Conservation (phyloP, 2,329 filamentous ascomycete genomes). For the Aureobasidium musti region DNA sequence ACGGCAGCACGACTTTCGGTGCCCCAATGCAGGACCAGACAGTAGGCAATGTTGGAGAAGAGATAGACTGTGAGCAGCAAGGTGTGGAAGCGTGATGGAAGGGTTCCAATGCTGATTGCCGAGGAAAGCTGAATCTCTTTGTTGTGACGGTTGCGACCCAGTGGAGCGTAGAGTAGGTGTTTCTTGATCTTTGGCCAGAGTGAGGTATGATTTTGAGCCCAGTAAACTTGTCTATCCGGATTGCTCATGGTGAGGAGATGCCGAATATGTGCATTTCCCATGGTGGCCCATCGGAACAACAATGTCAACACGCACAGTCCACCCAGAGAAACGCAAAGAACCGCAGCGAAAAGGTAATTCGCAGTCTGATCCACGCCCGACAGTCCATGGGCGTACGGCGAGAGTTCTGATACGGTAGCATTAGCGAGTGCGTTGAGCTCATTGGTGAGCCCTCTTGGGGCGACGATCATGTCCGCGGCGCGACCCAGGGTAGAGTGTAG, state of each 20-base stretch:
- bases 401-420: conserved; percentile 27
- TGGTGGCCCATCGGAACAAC: conserved; percentile 46
- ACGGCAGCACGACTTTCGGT: conserved; percentile 55
- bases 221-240: conserved; percentile 48
- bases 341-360: conserved; percentile 52
- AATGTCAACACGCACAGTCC: conserved; percentile 44
- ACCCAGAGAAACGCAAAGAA: conserved; percentile 45
- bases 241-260: conserved; percentile 50
- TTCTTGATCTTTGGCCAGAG: conserved; percentile 63
- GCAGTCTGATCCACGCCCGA: conserved; percentile 51
- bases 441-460: conserved; percentile 22
- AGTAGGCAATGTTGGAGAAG: conserved; percentile 75
- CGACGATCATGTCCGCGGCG: conserved; percentile 23
- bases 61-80: conserved; percentile 68
- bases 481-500: conserved; percentile 25
- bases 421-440: conserved; percentile 31
- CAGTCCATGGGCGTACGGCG: conserved; percentile 48
- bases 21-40: conserved; percentile 65
- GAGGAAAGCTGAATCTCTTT: conserved; percentile 68
- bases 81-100: conserved; percentile 77
- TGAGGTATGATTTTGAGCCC: conserved; percentile 48
- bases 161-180: conserved; percentile 68
- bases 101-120: conserved; percentile 70
- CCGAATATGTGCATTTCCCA: conserved; percentile 49
- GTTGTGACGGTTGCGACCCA: conserved; percentile 76